Conservation (phyloP, 352 stramenopile species). For the Phytophthora citrophthora region DNA sequence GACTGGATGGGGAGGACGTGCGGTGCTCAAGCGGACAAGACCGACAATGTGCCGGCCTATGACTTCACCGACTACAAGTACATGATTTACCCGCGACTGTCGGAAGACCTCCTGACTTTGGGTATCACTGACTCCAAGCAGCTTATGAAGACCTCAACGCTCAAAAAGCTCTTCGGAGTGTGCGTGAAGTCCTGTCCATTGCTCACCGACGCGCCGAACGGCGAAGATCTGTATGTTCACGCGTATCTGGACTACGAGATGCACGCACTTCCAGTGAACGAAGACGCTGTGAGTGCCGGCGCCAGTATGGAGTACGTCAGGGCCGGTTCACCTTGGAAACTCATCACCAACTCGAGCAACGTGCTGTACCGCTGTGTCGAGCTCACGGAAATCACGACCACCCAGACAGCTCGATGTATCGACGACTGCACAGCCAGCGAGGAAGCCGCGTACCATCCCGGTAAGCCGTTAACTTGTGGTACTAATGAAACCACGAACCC, state of each 20-base stretch:
- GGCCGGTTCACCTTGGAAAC: slow-evolving; percentile 65
- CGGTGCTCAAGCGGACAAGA: slow-evolving; percentile 55
- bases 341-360: slow-evolving; percentile 66
- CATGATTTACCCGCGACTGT: slow-evolving; percentile 73
- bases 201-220: slow-evolving; percentile 37
- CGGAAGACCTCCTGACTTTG: slow-evolving; percentile 58
- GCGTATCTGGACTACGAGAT: slow-evolving; percentile 62
- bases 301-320: slow-evolving; percentile 51
- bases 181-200: slow-evolving; percentile 59
- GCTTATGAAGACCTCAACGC: slow-evolving; percentile 30
- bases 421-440: slow-evolving; percentile 70
- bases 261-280: slow-evolving; percentile 48
- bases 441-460: slow-evolving; percentile 33
- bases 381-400: slow-evolving; percentile 57
- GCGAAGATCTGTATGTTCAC: slow-evolving; percentile 55
- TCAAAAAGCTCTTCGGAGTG: slow-evolving; percentile 60
- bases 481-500: slow-evolving; percentile 51
- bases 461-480: slow-evolving; percentile 44
- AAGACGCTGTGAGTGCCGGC: slow-evolving; percentile 25
- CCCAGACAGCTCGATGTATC: slow-evolving; percentile 53
- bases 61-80: slow-evolving; percentile 73
- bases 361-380: slow-evolving; percentile 79
- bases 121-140: slow-evolving; percentile 16
- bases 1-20: slow-evolving; percentile 79
- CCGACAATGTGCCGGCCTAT: slow-evolving; percentile 55